phyloP scores from a whole-genome alignment of 2,329 filamentous ascomycete genomes.

The Ascochyta koolunga region DNA sequence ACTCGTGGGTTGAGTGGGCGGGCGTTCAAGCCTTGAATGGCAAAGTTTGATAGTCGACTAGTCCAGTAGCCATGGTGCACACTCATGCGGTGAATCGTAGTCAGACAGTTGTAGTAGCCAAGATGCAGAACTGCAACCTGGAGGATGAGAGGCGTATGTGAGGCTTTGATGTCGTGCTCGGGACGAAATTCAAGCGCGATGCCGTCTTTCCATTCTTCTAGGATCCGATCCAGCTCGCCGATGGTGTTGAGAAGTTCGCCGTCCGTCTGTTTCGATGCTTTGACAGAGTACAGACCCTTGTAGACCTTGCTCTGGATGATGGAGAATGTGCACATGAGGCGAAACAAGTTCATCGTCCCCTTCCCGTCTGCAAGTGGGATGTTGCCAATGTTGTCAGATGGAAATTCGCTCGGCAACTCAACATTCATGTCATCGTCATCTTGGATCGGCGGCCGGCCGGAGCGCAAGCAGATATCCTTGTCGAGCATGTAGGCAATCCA shows the following conservation, averaged over 20 bases:
- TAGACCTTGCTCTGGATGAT: conserved; percentile 94
- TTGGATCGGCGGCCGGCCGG: conserved; percentile 73
- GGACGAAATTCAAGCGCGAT: conserved; percentile 97
- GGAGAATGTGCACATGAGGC: conserved; percentile 88
- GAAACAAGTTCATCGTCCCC: conserved; percentile 92
- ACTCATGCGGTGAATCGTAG: conserved; percentile 97
- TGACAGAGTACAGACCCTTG: conserved; percentile 89
- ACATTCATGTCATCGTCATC: conserved; percentile 93
- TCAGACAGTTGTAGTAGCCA: conserved; percentile 96
- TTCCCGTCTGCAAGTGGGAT: conserved; percentile 88
- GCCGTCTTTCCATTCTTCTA: conserved; percentile 95
- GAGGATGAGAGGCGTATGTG: conserved; percentile 89
- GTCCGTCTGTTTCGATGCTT: conserved; percentile 87
- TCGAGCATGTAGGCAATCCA: conserved; percentile 79
- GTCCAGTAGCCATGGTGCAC: conserved; percentile 99
- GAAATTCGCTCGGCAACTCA: conserved; percentile 88
- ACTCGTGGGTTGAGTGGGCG: conserved; percentile 90
- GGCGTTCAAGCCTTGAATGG: conserved; percentile 91
- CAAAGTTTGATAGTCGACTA: conserved; percentile 89
- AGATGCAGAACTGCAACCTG: conserved; percentile 96
- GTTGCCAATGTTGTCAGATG: conserved; percentile 90
- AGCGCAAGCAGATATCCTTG: conserved; percentile 74
- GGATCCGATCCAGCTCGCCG: conserved; percentile 79
- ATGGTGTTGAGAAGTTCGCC: conserved; percentile 95
- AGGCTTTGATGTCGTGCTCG: conserved; percentile 92